Evolutionary conservation across 2,329 filamentous ascomycete genomes (phyloP), one percentile per base, ranked within the genome.

Genomic region (Xylariales sp.): DNA sequence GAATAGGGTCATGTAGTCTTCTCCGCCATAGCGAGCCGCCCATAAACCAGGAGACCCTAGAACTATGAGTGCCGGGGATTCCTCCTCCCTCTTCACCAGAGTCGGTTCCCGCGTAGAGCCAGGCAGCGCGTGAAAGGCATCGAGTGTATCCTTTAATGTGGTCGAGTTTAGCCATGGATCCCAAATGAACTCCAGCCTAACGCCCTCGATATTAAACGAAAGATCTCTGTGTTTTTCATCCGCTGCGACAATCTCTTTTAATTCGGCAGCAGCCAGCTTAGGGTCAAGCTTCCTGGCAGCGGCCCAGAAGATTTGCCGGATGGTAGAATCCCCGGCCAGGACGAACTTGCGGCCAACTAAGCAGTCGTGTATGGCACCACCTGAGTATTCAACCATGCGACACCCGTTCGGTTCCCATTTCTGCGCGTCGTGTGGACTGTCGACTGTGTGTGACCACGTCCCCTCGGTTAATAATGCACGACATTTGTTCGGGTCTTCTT

Each of bases 381-480:
- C 74, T 8, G 82, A 81, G 77, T 90, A 90, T 61, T 84, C 79
- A 67, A 86, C 84, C 73, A 90, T 81, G 67, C 86, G 84, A 77
- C 89, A 91, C 32, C 86, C 86, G 28, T 82, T 81, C 4, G 88
- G 85, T 64, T 89, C 86, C 89, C 89, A 90, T 70, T 83, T 81
- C 41, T 80, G 69, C 10, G 64, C 58, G 18, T 66, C 58, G 34
- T 67, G 49, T 1, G 49, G 59, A n/a, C 30, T 39, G 52, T 54
- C 43, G 12, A 61, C 56, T 5, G 58, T 32, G 8, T 69, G 69
- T 39, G 74, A 69, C 76, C 76, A 78, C 12, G 60, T 58, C 12
- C 76, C 75, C 23, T 76, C 66, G 48, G 71, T 70, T 46, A 78
- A 53, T 55, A 78, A 73, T 32, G 74, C 70, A 36, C 62, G 71